Evolutionary conservation across 345 rosid species (phyloP).

Genomic region (Excoecaria cochinchinensis): DNA sequence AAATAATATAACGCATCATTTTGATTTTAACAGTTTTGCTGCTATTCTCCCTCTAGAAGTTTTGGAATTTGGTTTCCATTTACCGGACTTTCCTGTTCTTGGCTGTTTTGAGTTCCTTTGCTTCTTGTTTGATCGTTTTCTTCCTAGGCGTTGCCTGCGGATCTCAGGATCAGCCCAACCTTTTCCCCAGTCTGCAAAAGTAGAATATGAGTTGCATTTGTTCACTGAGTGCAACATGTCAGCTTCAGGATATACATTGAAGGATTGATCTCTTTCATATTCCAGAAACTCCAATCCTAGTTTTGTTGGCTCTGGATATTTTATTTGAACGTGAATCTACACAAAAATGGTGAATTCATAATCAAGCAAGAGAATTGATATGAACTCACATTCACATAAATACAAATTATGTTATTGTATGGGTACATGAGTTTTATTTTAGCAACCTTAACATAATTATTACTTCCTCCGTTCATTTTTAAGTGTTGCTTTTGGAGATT

Average conservation of each 20-base stretch:
- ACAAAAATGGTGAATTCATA: slow-evolving; percentile 4
- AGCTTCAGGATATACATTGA: slow-evolving; percentile 67
- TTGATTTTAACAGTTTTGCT: slow-evolving; percentile 37
- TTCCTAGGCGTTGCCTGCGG: slow-evolving; percentile 54
- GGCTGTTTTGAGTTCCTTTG: slow-evolving; percentile 18
- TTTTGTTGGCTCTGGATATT: slow-evolving; percentile 54
- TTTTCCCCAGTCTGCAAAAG: slow-evolving; percentile 72
- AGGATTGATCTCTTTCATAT: slow-evolving; percentile 33
- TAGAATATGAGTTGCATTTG: slow-evolving; percentile 37
- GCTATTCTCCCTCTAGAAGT: slow-evolving; percentile 51
- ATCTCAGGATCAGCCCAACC: slow-evolving; percentile 96
- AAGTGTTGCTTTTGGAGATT: too few species aligned
- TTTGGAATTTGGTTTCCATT: slow-evolving; percentile 26
- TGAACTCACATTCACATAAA: too few species aligned
- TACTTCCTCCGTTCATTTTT: too few species aligned
- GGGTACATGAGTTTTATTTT: too few species aligned
- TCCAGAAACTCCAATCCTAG: slow-evolving; percentile 54
- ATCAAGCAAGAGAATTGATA: too few species aligned
- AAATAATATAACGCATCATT: background rate
- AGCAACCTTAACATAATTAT: too few species aligned
- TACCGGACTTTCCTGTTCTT: slow-evolving; percentile 22
- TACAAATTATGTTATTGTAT: too few species aligned
- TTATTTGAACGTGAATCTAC: slow-evolving; percentile 77
- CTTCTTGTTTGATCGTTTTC: slow-evolving; percentile 25
- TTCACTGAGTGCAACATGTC: slow-evolving; percentile 64